Percentiles rank a stretch among this genome's conserved stretches.
Conservation (phyloP, 768 basidiomycete species). For the Wakefieldia striispora region DNA sequence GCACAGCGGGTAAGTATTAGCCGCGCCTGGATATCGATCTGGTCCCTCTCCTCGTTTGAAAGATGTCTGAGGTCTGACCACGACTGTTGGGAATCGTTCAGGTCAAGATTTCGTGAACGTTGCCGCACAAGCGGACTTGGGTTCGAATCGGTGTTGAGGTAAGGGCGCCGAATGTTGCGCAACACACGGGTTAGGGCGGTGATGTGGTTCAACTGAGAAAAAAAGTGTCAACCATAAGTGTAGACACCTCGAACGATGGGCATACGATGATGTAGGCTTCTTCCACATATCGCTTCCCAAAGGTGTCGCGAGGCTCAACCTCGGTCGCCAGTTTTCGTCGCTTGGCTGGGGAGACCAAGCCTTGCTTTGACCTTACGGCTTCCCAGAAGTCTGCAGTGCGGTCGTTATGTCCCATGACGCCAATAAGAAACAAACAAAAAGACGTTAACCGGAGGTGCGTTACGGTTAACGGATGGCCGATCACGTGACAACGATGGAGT, state of each 20-base stretch:
- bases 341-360: constrained; percentile 42
- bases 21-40: constrained; percentile 91
- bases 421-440: constrained; percentile 1
- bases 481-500: constrained; percentile 25
- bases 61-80: constrained; percentile 71
- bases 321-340: constrained; percentile 45
- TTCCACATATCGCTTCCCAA: constrained; percentile 65
- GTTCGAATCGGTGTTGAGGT: constrained; percentile 75
- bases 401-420: constrained; percentile 54
- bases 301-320: constrained; percentile 37
- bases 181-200: constrained; percentile 71
- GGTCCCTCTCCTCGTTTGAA: constrained; percentile 89
- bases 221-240: not conserved
- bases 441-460: not conserved
- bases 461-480: too few species aligned
- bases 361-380: constrained; percentile 47
- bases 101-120: constrained; percentile 51
- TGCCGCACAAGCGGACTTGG: constrained; percentile 51
- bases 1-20: constrained; percentile 83
- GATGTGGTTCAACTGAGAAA: constrained; percentile 66
- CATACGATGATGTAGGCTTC: constrained; percentile 75
- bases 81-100: constrained; percentile 45
- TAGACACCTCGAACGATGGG: not conserved
- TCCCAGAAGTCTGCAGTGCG: constrained; percentile 63
- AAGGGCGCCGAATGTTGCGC: constrained; percentile 74